phyloP scores from a whole-genome alignment of 768 basidiomycete species.

The Trametes sanguinea region DNA sequence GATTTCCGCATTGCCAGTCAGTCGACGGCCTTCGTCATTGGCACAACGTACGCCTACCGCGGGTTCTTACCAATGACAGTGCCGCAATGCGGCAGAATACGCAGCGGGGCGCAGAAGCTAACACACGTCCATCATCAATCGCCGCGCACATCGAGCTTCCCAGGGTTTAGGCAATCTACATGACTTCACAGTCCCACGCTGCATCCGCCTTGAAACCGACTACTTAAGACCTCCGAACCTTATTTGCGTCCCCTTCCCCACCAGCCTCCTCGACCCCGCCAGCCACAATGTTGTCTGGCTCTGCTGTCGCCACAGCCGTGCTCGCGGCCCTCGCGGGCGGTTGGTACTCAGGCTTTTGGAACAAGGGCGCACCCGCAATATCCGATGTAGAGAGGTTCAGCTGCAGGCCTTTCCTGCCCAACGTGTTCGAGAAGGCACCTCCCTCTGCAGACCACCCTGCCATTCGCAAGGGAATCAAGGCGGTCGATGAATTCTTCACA shows the following conservation, averaged over 20 bases:
- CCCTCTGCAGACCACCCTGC: conserved; percentile 19
- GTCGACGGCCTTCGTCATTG: too few relatives aligned
- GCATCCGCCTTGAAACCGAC: neutral
- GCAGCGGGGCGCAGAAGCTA: too few relatives aligned
- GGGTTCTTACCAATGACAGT: too few relatives aligned
- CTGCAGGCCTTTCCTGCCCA: conserved; percentile 33
- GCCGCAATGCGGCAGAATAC: too few relatives aligned
- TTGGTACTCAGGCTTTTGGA: neutral
- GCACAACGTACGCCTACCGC: too few relatives aligned
- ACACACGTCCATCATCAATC: too few relatives aligned
- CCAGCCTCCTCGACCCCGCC: too few relatives aligned
- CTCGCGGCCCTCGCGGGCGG: neutral
- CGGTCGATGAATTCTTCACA: conserved; percentile 21
- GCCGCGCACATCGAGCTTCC: too few relatives aligned
- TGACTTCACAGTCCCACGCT: too few relatives aligned
- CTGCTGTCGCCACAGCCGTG: neutral
- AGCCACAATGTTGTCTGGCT: neutral
- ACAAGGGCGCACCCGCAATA: neutral
- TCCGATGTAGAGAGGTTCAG: conserved; percentile 20
- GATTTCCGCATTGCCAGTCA: too few relatives aligned
- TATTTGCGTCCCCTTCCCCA: neutral
- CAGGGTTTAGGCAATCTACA: too few relatives aligned
- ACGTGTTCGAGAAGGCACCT: conserved; percentile 29
- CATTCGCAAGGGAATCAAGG: conserved; percentile 13
- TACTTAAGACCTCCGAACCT: neutral